These are phyloP conservation scores for Exserohilum turcica DNA, from an alignment of 2,329 filamentous ascomycete species.

Conservation along the genomic window DNA sequence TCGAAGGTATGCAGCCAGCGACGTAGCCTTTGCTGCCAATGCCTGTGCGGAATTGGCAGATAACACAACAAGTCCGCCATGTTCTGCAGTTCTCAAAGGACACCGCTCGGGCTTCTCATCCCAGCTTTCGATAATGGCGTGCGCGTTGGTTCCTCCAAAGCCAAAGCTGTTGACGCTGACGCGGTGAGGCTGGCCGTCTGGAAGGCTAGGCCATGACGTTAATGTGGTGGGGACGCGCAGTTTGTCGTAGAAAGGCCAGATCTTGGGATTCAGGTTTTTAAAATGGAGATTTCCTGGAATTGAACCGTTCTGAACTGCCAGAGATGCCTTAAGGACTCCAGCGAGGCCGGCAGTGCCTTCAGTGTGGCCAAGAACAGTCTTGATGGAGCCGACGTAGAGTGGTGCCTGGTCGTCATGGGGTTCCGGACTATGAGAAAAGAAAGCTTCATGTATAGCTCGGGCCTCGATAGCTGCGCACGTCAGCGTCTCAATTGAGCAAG, in stretches of 20 bases:
- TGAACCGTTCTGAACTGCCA: not conserved
- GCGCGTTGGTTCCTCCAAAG: conserved; percentile 35
- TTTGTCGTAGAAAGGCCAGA: conserved; percentile 20
- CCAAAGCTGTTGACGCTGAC: conserved; percentile 30
- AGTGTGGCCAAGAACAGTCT: not conserved
- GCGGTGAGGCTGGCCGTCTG: conserved; percentile 7
- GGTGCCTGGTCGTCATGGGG: too few relatives aligned
- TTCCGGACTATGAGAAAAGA: too few relatives aligned
- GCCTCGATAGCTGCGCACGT: not conserved
- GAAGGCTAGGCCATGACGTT: conserved; percentile 17
- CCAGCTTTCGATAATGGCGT: conserved; percentile 33
- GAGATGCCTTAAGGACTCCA: not conserved
- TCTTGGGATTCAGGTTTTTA: not conserved
- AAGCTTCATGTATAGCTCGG: too few relatives aligned
- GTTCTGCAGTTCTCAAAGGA: too few relatives aligned
- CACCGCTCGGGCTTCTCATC: too few relatives aligned
- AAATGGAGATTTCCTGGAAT: not conserved
- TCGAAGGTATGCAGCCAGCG: too few relatives aligned
- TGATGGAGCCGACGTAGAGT: not conserved
- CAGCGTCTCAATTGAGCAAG: not conserved
- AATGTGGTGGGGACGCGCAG: conserved; percentile 13
- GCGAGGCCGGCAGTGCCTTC: not conserved
- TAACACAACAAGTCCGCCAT: too few relatives aligned
- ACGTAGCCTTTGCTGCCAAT: too few relatives aligned
- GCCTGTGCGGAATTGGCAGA: not conserved